These are phyloP conservation scores for Rhizopus microsporus DNA, from an alignment of 371 early-diverging fungal genomes.

Conservation along the genomic window DNA sequence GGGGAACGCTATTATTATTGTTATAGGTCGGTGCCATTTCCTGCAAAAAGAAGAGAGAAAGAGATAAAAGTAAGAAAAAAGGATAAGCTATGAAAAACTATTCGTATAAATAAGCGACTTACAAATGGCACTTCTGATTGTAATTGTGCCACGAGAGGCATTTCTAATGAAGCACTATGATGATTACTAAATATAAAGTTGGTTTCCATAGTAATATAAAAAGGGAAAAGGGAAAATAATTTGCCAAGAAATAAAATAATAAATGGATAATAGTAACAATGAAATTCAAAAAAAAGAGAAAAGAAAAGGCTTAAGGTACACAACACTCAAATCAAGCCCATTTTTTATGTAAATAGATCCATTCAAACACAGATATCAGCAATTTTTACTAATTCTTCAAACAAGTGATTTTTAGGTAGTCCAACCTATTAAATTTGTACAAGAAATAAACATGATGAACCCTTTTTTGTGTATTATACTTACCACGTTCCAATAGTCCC, in stretches of 20 bases:
- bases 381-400: constrained; percentile 25
- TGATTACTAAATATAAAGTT: constrained; percentile 5
- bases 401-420: constrained; percentile 41
- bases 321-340: constrained; percentile 1
- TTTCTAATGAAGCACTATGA: constrained; percentile 23
- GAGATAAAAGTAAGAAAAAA: neutral
- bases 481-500: constrained; percentile 76
- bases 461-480: constrained; percentile 16
- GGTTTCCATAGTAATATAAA: neutral
- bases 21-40: neutral
- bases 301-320: constrained; percentile 4
- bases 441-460: neutral
- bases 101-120: neutral
- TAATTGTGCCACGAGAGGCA: constrained; percentile 20
- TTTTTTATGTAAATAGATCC: constrained; percentile 5
- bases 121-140: constrained; percentile 10
- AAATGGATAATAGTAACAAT: constrained; percentile 8
- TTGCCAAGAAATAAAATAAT: constrained; percentile 9
- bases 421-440: constrained; percentile 34
- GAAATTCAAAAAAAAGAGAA: constrained; percentile 9
- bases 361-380: constrained; percentile 16
- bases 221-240: neutral
- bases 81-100: neutral
- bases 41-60: neutral
- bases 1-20: neutral